Conservation (phyloP, 1,139 yeast species). For the Sugiyamaella sp. region DNA sequence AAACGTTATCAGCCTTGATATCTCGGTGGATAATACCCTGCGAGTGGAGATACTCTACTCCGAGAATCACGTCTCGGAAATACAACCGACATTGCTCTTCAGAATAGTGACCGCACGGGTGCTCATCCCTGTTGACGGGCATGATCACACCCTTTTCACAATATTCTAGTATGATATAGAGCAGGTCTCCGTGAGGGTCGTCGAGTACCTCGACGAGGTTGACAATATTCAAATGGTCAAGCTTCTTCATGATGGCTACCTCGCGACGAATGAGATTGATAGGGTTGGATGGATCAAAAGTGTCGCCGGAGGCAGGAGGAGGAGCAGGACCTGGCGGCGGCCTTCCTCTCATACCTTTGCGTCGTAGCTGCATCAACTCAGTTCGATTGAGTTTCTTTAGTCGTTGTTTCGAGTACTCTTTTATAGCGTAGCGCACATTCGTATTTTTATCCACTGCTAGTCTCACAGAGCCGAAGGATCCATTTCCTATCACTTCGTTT, state of each 20-base stretch:
- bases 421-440: constrained; percentile 61
- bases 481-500: constrained; percentile 71
- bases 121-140: constrained; percentile 27
- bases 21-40: constrained; percentile 96
- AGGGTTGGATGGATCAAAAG: constrained; percentile 31
- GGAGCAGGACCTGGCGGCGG: constrained; percentile 10
- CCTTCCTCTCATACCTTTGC: constrained; percentile 27
- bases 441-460: constrained; percentile 66
- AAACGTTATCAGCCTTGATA: constrained; percentile 89
- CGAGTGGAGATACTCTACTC: constrained; percentile 86
- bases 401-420: constrained; percentile 55
- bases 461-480: constrained; percentile 89
- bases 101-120: constrained; percentile 35
- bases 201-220: constrained; percentile 82
- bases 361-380: constrained; percentile 38
- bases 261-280: constrained; percentile 64
- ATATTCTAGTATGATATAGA: constrained; percentile 76
- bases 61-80: constrained; percentile 83
- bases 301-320: constrained; percentile 1
- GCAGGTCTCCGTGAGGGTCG: constrained; percentile 64
- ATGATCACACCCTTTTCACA: constrained; percentile 56
- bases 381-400: constrained; percentile 53
- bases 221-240: constrained; percentile 81
- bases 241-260: constrained; percentile 76
- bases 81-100: constrained; percentile 47